A percentile compares a stretch with the other conserved stretches of the same genome.
These are phyloP conservation scores for Taphrina populina DNA, from an alignment of 1,139 yeast species.

Conservation along the genomic window DNA sequence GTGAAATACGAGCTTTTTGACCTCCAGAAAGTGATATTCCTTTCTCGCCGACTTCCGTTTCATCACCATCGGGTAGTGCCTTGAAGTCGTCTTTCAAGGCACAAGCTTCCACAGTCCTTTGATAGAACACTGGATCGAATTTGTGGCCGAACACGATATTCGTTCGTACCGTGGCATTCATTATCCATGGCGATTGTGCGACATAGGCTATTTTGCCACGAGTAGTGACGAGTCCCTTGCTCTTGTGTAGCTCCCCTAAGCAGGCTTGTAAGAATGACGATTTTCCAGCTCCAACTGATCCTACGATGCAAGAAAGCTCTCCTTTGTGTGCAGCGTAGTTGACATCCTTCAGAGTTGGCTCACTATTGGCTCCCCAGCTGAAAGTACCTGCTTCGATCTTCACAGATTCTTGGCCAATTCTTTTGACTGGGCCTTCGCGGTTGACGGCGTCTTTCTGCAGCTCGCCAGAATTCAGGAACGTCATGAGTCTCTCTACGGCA, in stretches of 20 bases:
- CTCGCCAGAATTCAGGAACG: slow-evolving; percentile 73
- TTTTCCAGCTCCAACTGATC: slow-evolving; percentile 91
- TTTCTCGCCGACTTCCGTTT: slow-evolving; percentile 91
- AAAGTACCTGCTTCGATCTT: slow-evolving; percentile 72
- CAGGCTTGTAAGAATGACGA: slow-evolving; percentile 81
- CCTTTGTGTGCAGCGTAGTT: slow-evolving; percentile 74
- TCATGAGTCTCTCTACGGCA: slow-evolving; percentile 71
- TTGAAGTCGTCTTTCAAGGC: slow-evolving; percentile 79
- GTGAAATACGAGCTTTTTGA: slow-evolving; percentile 87
- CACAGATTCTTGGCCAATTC: slow-evolving; percentile 68
- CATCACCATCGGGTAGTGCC: slow-evolving; percentile 81
- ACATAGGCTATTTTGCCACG: slow-evolving; percentile 87
- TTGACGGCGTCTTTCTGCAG: slow-evolving; percentile 76
- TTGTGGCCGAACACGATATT: slow-evolving; percentile 87
- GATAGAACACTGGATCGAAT: slow-evolving; percentile 76
- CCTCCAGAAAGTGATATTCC: slow-evolving; percentile 97
- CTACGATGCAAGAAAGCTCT: slow-evolving; percentile 80
- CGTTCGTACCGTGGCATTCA: slow-evolving; percentile 88
- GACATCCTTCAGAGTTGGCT: slow-evolving; percentile 73
- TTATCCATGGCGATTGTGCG: slow-evolving; percentile 93
- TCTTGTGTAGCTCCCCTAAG: slow-evolving; percentile 79
- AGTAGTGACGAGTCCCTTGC: slow-evolving; percentile 68
- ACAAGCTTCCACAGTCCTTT: slow-evolving; percentile 79
- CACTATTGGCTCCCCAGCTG: slow-evolving; percentile 82
- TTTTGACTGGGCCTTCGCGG: slow-evolving; percentile 52